phyloP scores from a whole-genome alignment of 2,329 filamentous ascomycete genomes.

The Botrytis sinoallii region DNA sequence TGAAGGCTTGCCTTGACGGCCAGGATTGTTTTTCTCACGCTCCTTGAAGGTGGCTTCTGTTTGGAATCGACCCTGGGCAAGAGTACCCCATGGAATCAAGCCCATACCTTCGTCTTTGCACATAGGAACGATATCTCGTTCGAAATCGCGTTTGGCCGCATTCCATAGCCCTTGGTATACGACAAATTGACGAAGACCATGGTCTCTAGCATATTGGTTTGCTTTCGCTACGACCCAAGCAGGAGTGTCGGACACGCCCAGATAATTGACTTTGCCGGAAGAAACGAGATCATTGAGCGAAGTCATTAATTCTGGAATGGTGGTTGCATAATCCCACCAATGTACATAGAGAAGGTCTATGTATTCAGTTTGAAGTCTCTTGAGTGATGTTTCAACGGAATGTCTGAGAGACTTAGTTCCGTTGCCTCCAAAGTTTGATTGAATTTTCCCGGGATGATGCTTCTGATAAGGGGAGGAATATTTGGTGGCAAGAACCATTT shows the following conservation, averaged over 20 bases:
- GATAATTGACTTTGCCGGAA: conserved; percentile 53
- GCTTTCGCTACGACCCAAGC: conserved; percentile 47
- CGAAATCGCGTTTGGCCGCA: conserved; percentile 55
- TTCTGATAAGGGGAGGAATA: conserved; percentile 40
- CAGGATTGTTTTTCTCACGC: not conserved
- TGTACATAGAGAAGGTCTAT: conserved; percentile 60
- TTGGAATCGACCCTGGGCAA: not conserved
- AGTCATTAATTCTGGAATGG: conserved; percentile 57
- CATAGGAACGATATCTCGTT: conserved; percentile 42
- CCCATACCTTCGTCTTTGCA: conserved; percentile 43
- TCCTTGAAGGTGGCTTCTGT: not conserved
- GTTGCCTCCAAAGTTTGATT: not conserved
- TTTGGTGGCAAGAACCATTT: conserved; percentile 53
- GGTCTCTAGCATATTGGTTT: conserved; percentile 48
- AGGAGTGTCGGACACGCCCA: conserved; percentile 48
- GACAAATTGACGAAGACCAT: conserved; percentile 53
- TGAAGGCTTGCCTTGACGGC: not conserved
- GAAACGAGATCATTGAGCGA: conserved; percentile 56
- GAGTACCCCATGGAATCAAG: conserved; percentile 35
- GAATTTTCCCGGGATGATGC: not conserved
- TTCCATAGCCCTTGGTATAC: conserved; percentile 55
- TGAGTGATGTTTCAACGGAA: conserved; percentile 55
- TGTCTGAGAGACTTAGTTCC: not conserved
- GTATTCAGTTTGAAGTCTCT: conserved; percentile 52
- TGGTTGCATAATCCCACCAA: conserved; percentile 49